Evolutionary conservation across 208 protist species (phyloP).

Genomic region (Eutreptiella sp.): DNA sequence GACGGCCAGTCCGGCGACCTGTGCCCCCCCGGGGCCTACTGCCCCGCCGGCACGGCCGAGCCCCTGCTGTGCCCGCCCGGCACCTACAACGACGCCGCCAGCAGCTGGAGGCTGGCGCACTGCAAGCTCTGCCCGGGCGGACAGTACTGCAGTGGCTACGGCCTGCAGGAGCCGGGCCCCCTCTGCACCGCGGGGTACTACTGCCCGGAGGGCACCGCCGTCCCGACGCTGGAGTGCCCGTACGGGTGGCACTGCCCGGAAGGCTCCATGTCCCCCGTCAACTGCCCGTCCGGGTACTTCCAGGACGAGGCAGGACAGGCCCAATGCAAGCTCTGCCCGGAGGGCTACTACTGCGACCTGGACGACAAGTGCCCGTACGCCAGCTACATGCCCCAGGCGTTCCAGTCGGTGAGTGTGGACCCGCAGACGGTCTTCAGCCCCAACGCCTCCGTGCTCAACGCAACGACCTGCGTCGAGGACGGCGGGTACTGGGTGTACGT

Average conservation of each 20-base stretch:
- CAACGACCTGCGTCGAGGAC: too few species aligned
- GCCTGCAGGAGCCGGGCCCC: conserved; percentile 14
- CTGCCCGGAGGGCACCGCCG: conserved; percentile 34
- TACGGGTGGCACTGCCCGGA: conserved; percentile 34
- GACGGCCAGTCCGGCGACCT: conserved; percentile 16
- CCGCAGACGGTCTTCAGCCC: too few species aligned
- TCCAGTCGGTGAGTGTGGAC: too few species aligned
- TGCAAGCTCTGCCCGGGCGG: conserved; percentile 16
- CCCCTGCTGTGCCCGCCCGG: conserved; percentile 30
- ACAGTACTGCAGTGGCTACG: background rate
- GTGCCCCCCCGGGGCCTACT: conserved; percentile 29
- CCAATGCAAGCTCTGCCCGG: conserved; percentile 35
- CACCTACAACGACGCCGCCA: conserved; percentile 6
- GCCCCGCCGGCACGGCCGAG: conserved; percentile 31
- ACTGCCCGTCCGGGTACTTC: conserved; percentile 28
- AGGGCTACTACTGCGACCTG: conserved; percentile 37
- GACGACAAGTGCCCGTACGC: background rate
- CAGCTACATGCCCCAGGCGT: too few species aligned
- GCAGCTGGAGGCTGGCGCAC: conserved; percentile 11
- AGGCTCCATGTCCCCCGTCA: background rate
- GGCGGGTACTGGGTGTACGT: too few species aligned
- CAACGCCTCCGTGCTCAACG: too few species aligned
- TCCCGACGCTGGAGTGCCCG: conserved; percentile 23
- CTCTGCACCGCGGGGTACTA: conserved; percentile 37
- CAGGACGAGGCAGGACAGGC: conserved; percentile 19